Evolutionary conservation across 2,329 filamentous ascomycete species (phyloP).

Genomic region (Metarhizium brunneum): DNA sequence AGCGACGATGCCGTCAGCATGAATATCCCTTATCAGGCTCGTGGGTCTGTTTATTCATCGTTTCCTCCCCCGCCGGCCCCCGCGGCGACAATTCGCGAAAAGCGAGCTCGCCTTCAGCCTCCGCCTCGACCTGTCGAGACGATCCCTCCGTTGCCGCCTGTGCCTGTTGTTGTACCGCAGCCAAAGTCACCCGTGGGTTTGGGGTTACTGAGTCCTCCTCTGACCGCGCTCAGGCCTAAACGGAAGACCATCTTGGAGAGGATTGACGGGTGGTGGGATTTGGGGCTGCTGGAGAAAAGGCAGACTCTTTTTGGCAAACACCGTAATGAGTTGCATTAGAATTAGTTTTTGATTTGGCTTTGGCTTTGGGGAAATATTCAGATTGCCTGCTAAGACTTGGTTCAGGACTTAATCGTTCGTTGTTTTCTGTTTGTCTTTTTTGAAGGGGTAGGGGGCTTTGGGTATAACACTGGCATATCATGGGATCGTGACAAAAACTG

Average conservation of each 20-base stretch:
- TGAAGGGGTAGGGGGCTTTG: too few relatives aligned
- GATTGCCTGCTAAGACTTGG: neutral
- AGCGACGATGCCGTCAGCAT: constrained; percentile 20
- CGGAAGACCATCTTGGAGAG: constrained; percentile 38
- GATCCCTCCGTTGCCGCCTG: constrained; percentile 17
- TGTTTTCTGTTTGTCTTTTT: neutral
- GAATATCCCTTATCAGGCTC: constrained; percentile 10
- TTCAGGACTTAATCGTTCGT: neutral
- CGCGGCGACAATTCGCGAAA: constrained; percentile 23
- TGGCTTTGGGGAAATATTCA: neutral
- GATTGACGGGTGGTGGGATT: constrained; percentile 47
- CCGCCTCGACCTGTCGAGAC: constrained; percentile 17
- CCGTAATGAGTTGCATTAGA: neutral
- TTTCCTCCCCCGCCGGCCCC: constrained; percentile 21
- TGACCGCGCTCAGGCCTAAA: constrained; percentile 21
- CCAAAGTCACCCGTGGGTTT: constrained; percentile 4
- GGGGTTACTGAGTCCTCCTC: constrained; percentile 3
- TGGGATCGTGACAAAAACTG: too few relatives aligned
- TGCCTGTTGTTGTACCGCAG: constrained; percentile 9
- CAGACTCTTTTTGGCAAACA: constrained; percentile 21
- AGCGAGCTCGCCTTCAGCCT: constrained; percentile 13
- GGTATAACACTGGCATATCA: too few relatives aligned
- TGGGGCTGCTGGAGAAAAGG: constrained; percentile 38
- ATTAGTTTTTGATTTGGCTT: neutral
- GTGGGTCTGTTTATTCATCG: constrained; percentile 14